Evolutionary conservation across 1,284 basidiomycete species (phyloP).

Genomic region (Ganoderma sinense): DNA sequence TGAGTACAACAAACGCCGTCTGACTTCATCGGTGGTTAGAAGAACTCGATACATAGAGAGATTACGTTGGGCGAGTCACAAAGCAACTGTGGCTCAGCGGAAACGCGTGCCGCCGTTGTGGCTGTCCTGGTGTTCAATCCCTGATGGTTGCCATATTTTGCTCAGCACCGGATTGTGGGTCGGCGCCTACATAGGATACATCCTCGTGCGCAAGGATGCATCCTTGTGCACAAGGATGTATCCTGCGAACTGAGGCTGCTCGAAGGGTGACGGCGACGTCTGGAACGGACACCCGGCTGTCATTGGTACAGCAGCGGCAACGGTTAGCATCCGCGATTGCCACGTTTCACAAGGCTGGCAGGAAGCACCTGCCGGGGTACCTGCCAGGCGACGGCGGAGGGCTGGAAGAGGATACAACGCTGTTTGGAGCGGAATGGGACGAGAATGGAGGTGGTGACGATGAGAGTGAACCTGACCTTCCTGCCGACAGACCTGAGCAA

Average conservation of each 20-base stretch:
- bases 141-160: no score
- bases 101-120: no score
- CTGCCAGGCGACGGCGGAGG: not conserved
- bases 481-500: not conserved
- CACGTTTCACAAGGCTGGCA: not conserved
- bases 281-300: not conserved
- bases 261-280: not conserved
- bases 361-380: not conserved
- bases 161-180: no score
- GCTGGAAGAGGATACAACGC: not conserved
- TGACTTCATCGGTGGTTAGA: no score
- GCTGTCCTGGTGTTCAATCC: no score
- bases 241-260: not conserved
- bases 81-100: no score
- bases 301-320: not conserved
- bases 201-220: no score
- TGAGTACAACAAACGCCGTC: no score
- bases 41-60: no score
- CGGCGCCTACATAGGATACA: no score
- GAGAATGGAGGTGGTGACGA: not conserved
- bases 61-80: no score
- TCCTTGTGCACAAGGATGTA: no score
- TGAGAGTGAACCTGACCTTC: not conserved
- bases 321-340: not conserved
- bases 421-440: slow-evolving; percentile 1